Evolutionary conservation across 2,329 filamentous ascomycete species (phyloP).

Genomic region (Diaporthe aspalathi): DNA sequence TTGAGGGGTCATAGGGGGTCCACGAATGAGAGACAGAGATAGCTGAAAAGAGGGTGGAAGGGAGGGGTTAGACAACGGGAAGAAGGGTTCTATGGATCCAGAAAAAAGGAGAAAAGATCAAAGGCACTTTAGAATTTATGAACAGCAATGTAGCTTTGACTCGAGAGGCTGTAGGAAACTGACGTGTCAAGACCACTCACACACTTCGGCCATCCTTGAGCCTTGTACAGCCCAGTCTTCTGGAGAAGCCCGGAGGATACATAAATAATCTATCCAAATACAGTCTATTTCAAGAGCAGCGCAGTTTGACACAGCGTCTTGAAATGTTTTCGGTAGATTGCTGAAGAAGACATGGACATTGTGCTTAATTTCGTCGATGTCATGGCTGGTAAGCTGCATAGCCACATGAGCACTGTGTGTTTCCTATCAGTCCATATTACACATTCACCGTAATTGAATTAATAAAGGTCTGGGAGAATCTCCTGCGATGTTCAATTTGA

Average conservation of each 20-base stretch:
- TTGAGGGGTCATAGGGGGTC: not conserved
- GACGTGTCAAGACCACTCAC: not conserved
- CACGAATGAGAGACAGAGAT: too few species aligned
- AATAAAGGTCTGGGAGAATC: not conserved
- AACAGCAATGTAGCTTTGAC: not conserved
- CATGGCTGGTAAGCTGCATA: not conserved
- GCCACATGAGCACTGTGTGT: not conserved
- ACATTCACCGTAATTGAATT: accelerated
- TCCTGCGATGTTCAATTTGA: not conserved
- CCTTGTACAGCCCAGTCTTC: not conserved
- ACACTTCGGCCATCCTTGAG: constrained; percentile 8
- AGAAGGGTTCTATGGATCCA: not conserved
- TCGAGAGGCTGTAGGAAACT: not conserved
- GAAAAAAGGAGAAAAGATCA: not conserved
- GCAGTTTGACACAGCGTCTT: constrained; percentile 7
- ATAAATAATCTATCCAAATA: constrained; percentile 13
- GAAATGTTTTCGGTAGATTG: not conserved
- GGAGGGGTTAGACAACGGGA: not conserved
- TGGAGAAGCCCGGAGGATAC: constrained; percentile 10
- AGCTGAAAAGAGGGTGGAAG: not conserved
- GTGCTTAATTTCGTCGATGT: not conserved
- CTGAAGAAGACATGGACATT: not conserved
- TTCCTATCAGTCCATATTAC: not conserved
- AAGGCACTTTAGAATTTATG: not conserved
- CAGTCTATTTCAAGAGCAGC: not conserved